Evolutionary conservation across 306 rosid genomes (phyloP), one percentile per base, ranked within the genome.

Genomic region (Fagus crenata): DNA sequence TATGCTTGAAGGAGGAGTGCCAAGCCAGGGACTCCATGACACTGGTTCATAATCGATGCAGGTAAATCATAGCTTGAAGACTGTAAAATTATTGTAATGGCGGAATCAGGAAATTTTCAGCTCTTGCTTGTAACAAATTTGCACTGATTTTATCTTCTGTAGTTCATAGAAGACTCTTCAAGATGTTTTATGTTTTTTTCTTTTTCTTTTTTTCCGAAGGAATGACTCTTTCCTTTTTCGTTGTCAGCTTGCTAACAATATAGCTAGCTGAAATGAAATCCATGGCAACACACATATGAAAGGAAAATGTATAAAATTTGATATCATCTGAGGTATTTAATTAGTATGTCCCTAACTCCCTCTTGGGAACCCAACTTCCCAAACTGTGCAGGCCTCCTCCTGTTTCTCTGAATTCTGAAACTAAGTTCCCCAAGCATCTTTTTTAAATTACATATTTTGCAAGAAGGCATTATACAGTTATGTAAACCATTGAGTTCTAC

Each of bases 31-130:
- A 92, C 84, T 88, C 99, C 67, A 92, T 95, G 99, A 77, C 97
- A 63, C 89, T 92, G 58, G 89, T 95, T 80, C 99, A 95, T 84
- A 95, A 95, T 71, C 85, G 97, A 74, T 95, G 99, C 97, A 90
- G 92, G 99, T 95, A 86, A 71, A 35, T 43, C 41, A 14, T 49
- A 11, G 33, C 0, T 12, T 22, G 73, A 40, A 35, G 14, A 46
- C 51, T 46, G 51, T 46, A 46, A 9, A 13, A 46, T 2, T 9
- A 46, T 46, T 46, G 51, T 46, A 46, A 46, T 22, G 28, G 28
- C 28, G 28, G 28, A 22, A 22, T 22, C 28, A 22, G 28, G 28
- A 22, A 22, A 22, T 22, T 22, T 22, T 9, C 51, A 46, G 11
- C 51, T 9, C 4, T 13, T 46, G 14, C 51, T 46, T 61, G 5